Evolutionary conservation across 257 asterid genomes (phyloP).

Genomic region (Leonotis leonurus): DNA sequence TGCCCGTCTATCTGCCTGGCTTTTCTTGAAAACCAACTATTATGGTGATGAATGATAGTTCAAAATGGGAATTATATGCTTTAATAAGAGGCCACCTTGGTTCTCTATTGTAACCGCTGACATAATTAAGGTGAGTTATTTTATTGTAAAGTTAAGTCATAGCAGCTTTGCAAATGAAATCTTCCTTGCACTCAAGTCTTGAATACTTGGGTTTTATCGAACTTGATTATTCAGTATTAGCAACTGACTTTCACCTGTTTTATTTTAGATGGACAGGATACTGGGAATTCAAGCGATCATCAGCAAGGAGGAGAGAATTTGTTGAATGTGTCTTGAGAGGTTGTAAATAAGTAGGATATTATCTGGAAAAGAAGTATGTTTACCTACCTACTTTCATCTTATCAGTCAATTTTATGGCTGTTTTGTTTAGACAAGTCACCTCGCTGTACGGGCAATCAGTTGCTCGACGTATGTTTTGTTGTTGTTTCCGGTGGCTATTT

Average conservation of each 20-base stretch:
- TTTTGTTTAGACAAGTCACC: slow-evolving; percentile 15
- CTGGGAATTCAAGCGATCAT: background rate
- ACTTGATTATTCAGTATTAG: background rate
- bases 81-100: slow-evolving; percentile 9
- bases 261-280: slow-evolving; percentile 8
- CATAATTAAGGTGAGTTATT: slow-evolving; percentile 28
- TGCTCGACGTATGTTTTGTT: slow-evolving; percentile 1
- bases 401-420: slow-evolving; percentile 9
- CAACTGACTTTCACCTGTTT: background rate
- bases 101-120: slow-evolving; percentile 15
- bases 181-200: background rate
- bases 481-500: slow-evolving; percentile 4
- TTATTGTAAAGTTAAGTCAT: background rate
- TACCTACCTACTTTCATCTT: background rate
- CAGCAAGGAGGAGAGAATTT: background rate
- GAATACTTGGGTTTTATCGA: background rate
- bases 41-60: slow-evolving; percentile 13
- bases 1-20: slow-evolving; percentile 14
- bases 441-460: background rate
- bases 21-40: slow-evolving; percentile 5
- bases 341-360: slow-evolving; percentile 15
- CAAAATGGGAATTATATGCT: slow-evolving; percentile 13
- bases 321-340: background rate
- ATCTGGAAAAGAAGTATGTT: background rate
- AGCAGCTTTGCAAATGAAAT: background rate